A percentile compares a stretch with the other conserved stretches of the same genome.
Conservation (phyloP, 495 filamentous ascomycete genomes). For the Hyaloscypha finlandica region DNA sequence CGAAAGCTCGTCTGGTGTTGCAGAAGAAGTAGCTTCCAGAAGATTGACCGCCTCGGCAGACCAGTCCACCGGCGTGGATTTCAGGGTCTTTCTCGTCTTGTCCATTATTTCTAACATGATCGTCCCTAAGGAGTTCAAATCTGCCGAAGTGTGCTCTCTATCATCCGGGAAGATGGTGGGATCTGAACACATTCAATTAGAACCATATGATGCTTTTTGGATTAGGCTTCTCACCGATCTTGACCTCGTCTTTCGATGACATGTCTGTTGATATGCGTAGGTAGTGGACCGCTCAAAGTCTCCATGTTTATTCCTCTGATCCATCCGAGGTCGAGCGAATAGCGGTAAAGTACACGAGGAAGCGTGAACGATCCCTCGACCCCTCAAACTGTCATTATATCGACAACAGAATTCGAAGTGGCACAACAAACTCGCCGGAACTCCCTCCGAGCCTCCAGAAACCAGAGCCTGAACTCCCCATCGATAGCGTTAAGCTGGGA, state of each 20-base stretch:
- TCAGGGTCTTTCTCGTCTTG: conserved; percentile 12
- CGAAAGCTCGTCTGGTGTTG: conserved; percentile 15
- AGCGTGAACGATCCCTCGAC: no score
- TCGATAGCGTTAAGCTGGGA: no score
- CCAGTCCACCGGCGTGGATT: conserved; percentile 7
- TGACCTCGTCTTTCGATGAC: conserved; percentile 10
- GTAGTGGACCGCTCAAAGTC: no score
- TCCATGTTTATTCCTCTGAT: no score
- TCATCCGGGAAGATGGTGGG: conserved; percentile 5
- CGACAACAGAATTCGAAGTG: no score
- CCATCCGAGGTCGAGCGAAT: no score
- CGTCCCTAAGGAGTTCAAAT: conserved; percentile 11
- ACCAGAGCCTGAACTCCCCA: no score
- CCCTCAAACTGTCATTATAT: no score
- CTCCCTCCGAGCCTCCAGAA: no score
- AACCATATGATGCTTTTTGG: background rate
- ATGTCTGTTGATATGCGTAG: conserved; percentile 7
- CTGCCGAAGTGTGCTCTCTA: conserved; percentile 9
- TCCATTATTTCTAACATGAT: conserved; percentile 19
- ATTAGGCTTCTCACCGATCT: conserved; percentile 8
- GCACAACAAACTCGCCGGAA: no score
- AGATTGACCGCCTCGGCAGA: conserved; percentile 15
- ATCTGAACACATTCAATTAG: conserved; percentile 16
- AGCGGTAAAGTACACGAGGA: no score
- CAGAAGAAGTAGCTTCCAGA: conserved; percentile 18